Conservation (phyloP, 805 yeast genomes). For the Ogataea glucozyma region DNA sequence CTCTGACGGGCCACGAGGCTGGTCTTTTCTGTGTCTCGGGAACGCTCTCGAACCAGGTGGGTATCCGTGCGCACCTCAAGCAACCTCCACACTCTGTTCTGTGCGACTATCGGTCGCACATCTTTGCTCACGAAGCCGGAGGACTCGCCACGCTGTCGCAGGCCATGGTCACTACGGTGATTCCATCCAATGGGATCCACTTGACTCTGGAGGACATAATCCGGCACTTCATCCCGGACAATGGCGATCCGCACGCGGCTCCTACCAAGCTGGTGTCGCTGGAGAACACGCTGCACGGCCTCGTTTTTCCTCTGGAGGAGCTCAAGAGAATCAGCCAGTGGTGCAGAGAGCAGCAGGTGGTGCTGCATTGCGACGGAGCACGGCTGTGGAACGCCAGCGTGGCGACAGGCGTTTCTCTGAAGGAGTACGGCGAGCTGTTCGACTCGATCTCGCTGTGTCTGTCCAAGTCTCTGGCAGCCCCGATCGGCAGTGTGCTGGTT, state of each 20-base stretch:
- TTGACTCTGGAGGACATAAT: constrained; percentile 79
- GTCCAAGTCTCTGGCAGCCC: constrained; percentile 90
- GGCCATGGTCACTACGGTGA: constrained; percentile 86
- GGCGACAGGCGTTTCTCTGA: constrained; percentile 66
- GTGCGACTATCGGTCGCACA: constrained; percentile 86
- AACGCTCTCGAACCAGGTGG: constrained; percentile 88
- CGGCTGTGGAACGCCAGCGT: constrained; percentile 88
- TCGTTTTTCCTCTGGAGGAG: constrained; percentile 78
- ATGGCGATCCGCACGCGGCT: constrained; percentile 83
- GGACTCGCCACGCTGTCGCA: constrained; percentile 88
- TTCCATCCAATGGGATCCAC: constrained; percentile 73
- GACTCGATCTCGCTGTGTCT: constrained; percentile 90
- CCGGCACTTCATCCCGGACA: constrained; percentile 62
- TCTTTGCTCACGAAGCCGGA: constrained; percentile 83
- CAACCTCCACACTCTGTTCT: constrained; percentile 87
- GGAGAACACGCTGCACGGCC: constrained; percentile 88
- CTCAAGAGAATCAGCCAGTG: constrained; percentile 67
- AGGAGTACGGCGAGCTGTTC: constrained; percentile 71
- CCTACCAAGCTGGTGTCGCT: constrained; percentile 83
- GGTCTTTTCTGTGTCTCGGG: constrained; percentile 87
- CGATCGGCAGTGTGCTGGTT: constrained; percentile 86
- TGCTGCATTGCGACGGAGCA: constrained; percentile 92
- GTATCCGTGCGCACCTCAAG: constrained; percentile 66
- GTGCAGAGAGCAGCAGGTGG: constrained; percentile 59
- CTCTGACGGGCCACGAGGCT: constrained; percentile 74